These are phyloP conservation scores for Hyphodiscus sp. DNA, from an alignment of 2,329 filamentous ascomycete species.

Conservation along the genomic window DNA sequence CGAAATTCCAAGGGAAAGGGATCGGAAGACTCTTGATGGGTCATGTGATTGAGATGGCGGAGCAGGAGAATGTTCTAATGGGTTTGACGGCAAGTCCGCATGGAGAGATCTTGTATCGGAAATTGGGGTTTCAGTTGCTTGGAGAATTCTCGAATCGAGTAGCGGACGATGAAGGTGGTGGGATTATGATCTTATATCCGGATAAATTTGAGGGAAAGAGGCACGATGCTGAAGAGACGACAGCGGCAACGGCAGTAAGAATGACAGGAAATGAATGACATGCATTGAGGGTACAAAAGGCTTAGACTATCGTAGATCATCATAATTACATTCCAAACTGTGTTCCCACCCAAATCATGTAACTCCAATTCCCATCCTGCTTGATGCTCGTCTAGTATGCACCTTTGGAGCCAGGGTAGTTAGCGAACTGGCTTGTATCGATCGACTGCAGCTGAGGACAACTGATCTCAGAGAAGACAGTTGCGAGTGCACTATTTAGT, in stretches of 20 bases:
- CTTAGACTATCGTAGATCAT: neutral
- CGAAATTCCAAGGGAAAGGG: constrained; percentile 20
- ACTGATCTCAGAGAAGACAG: neutral
- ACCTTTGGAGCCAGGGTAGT: constrained; percentile 7
- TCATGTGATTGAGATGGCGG: constrained; percentile 13
- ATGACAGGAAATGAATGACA: neutral
- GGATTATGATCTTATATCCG: constrained; percentile 21
- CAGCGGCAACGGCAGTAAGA: neutral
- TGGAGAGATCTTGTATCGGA: constrained; percentile 22
- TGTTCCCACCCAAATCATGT: neutral
- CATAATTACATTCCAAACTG: neutral
- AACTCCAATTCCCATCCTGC: neutral
- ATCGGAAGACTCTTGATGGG: constrained; percentile 21
- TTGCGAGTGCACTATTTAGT: constrained; percentile 2
- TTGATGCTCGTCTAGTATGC: neutral
- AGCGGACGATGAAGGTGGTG: constrained; percentile 13
- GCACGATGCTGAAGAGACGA: neutral
- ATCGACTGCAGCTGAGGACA: constrained; percentile 6
- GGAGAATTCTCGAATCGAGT: constrained; percentile 15
- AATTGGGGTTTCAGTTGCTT: constrained; percentile 20
- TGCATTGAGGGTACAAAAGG: neutral
- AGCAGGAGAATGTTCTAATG: constrained; percentile 19
- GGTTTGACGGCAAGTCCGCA: constrained; percentile 17
- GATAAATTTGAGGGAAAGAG: constrained; percentile 4
- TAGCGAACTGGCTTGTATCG: constrained; percentile 3